These are phyloP conservation scores for Plasmodium fragile DNA, from an alignment of 169 alveolate species.

Conservation along the genomic window DNA sequence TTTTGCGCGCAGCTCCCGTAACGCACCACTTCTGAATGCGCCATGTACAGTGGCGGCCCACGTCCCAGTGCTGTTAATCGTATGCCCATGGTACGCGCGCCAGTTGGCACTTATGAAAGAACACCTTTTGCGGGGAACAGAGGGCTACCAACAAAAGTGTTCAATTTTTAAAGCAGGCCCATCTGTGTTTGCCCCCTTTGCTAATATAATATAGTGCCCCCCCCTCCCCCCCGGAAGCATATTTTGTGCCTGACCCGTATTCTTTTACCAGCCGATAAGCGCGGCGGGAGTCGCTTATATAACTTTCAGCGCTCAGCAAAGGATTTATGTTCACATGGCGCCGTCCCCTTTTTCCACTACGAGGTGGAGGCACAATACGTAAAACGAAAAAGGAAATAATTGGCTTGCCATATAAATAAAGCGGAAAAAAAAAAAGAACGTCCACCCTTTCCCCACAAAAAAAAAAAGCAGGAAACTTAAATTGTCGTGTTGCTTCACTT, in stretches of 20 bases:
- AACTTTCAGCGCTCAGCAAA: neutral
- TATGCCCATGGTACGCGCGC: neutral
- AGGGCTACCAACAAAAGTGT: neutral
- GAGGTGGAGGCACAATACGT: neutral
- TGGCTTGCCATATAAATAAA: constrained; percentile 10
- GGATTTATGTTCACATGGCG: neutral
- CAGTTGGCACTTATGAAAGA: neutral
- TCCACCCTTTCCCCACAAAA: neutral
- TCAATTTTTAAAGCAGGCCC: neutral
- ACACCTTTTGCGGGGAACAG: neutral
- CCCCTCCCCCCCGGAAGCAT: neutral
- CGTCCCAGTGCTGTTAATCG: neutral
- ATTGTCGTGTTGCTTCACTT: constrained; percentile 1
- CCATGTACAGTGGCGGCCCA: neutral
- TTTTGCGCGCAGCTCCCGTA: neutral
- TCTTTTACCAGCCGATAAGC: neutral
- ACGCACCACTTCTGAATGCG: neutral
- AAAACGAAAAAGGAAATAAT: neutral
- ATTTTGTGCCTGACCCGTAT: neutral
- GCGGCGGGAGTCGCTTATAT: neutral
- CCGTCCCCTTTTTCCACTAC: neutral
- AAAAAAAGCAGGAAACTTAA: neutral
- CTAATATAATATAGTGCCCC: neutral
- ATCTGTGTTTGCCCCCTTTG: neutral
- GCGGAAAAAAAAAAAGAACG: neutral